These are phyloP conservation scores for Pseudonectria foliicola DNA, from an alignment of 2,329 filamentous ascomycete genomes.

Conservation along the genomic window DNA sequence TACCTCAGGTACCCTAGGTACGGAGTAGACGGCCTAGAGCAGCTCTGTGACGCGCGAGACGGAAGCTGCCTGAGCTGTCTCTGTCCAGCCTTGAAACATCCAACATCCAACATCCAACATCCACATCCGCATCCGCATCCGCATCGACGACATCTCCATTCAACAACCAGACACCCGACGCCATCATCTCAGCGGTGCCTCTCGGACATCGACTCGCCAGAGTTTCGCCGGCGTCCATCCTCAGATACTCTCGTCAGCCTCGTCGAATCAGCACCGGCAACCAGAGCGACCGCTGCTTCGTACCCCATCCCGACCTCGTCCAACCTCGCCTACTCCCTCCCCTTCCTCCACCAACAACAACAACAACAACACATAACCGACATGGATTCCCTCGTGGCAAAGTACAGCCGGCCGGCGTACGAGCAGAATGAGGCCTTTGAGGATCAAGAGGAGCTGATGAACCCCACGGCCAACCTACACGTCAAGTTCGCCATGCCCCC, in stretches of 20 bases:
- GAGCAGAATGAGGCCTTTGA: slow-evolving; percentile 64
- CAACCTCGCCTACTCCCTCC: neutral
- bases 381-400: slow-evolving; percentile 92
- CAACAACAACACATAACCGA: slow-evolving; percentile 21
- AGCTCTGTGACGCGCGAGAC: slow-evolving; percentile 34
- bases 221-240: neutral
- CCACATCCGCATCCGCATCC: slow-evolving; percentile 6
- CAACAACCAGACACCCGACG: slow-evolving; percentile 5
- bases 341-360: slow-evolving; percentile 1
- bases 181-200: neutral
- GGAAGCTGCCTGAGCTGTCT: slow-evolving; percentile 36
- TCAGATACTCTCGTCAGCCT: no score
- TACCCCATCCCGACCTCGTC: neutral
- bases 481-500: slow-evolving; percentile 95
- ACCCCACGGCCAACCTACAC: slow-evolving; percentile 68
- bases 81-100: slow-evolving; percentile 12
- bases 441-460: slow-evolving; percentile 66
- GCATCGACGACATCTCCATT: slow-evolving; percentile 7
- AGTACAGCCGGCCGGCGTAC: slow-evolving; percentile 76
- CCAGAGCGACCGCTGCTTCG: slow-evolving; percentile 2
- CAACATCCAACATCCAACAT: slow-evolving; percentile 11
- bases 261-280: neutral
- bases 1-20: slow-evolving; percentile 1
- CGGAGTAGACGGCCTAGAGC: neutral
- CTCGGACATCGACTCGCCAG: neutral